A percentile compares a stretch with the other conserved stretches of the same genome.
phyloP scores from a whole-genome alignment of 2,329 filamentous ascomycete genomes.

The Alternaria metachromatica region DNA sequence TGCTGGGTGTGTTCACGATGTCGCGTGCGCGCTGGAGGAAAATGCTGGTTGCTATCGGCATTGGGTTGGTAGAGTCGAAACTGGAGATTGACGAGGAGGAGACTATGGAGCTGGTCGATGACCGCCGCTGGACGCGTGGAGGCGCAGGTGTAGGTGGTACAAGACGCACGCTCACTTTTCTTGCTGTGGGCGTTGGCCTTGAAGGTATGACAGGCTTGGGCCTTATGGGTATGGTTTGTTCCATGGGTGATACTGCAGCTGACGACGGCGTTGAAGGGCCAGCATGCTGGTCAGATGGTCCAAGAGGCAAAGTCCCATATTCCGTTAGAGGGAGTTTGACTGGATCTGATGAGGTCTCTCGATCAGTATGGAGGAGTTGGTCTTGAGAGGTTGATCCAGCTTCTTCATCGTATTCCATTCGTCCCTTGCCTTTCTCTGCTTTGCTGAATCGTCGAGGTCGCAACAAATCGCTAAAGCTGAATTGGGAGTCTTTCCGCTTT shows the following conservation, averaged over 20 bases:
- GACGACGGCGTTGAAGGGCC: not conserved
- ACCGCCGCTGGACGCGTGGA: not conserved
- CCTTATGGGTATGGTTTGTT: not conserved
- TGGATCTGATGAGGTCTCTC: not conserved
- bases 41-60: not conserved
- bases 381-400: not conserved
- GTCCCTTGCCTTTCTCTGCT: slow-evolving; percentile 11
- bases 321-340: not conserved
- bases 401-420: not conserved
- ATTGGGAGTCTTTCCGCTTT: slow-evolving; percentile 9
- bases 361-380: not conserved
- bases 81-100: not conserved
- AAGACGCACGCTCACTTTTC: not conserved
- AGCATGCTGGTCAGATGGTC: not conserved
- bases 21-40: not conserved
- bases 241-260: not conserved
- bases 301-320: not conserved
- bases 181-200: not conserved
- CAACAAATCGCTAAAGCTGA: slow-evolving; percentile 1
- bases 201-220: not conserved
- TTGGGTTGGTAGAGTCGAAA: not conserved
- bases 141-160: not conserved
- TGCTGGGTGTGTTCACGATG: not conserved
- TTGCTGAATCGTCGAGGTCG: slow-evolving; percentile 3
- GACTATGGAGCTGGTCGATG: not conserved